A percentile compares a stretch with the other conserved stretches of the same genome.
These are phyloP conservation scores for Omphalotus guepiniiformis DNA, from an alignment of 768 basidiomycete genomes.

Conservation along the genomic window DNA sequence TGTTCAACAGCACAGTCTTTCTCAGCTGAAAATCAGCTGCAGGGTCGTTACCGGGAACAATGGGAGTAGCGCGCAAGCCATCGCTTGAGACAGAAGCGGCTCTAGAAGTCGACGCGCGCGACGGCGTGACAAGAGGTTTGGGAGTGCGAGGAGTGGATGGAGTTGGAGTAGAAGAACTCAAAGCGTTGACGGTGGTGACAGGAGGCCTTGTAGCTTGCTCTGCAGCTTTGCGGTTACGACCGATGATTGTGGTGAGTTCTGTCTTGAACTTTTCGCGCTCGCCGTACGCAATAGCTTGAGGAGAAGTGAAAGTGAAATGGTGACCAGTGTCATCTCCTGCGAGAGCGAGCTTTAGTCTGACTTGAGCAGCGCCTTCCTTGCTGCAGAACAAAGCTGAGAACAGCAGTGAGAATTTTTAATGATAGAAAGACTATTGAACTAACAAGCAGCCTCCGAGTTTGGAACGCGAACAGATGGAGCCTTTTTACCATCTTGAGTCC, in stretches of 20 bases:
- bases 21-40: slow-evolving; percentile 68
- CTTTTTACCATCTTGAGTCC: slow-evolving; percentile 72
- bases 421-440: slow-evolving; percentile 24
- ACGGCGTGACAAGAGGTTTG: slow-evolving; percentile 25
- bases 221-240: slow-evolving; percentile 55
- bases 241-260: slow-evolving; percentile 73
- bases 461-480: slow-evolving; percentile 61
- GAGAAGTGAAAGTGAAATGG: slow-evolving; percentile 78
- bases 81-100: slow-evolving; percentile 59
- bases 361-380: slow-evolving; percentile 78
- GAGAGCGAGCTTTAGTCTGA: slow-evolving; percentile 71
- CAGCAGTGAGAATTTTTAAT: slow-evolving; percentile 14
- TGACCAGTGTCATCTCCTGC: slow-evolving; percentile 67
- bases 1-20: slow-evolving; percentile 74
- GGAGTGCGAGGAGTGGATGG: slow-evolving; percentile 27
- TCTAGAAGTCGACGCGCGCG: slow-evolving; percentile 52
- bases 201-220: slow-evolving; percentile 28
- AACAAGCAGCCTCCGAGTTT: slow-evolving; percentile 57
- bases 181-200: slow-evolving; percentile 18
- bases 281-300: slow-evolving; percentile 53
- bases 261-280: slow-evolving; percentile 84
- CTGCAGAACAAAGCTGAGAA: slow-evolving; percentile 75
- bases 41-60: slow-evolving; percentile 54
- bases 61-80: slow-evolving; percentile 46
- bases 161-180: slow-evolving; percentile 21